Conservation (phyloP, 75 land plant species). For the Sequoia sempervirens region DNA sequence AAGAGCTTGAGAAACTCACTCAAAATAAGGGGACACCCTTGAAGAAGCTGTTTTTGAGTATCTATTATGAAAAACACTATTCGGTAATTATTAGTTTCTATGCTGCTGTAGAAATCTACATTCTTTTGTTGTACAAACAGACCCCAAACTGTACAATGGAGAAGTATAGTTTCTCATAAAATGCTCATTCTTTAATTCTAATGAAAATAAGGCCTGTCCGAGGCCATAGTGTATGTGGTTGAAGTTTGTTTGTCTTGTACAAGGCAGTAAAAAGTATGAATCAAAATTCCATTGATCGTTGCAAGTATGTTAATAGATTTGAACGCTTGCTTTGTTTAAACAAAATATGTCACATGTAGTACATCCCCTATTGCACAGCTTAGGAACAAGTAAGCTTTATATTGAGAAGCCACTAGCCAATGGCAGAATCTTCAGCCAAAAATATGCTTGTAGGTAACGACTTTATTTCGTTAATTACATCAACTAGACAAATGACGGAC, state of each 20-base stretch:
- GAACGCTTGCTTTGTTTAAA: background rate
- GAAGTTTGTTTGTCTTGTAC: slow-evolving; percentile 1
- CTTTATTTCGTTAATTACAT: background rate
- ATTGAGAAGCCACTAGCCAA: background rate
- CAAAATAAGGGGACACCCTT: background rate
- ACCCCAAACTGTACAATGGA: slow-evolving; percentile 6
- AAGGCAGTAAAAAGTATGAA: background rate
- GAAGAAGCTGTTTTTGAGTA: background rate
- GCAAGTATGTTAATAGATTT: background rate
- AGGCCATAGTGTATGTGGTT: slow-evolving; percentile 1
- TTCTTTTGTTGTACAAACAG: slow-evolving; percentile 12
- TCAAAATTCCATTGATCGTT: background rate
- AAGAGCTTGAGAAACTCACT: slow-evolving; percentile 3
- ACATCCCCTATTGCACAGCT: background rate
- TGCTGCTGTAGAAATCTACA: slow-evolving; percentile 5
- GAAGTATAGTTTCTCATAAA: slow-evolving; percentile 5
- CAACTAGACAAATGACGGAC: background rate
- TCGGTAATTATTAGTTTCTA: background rate
- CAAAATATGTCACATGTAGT: background rate
- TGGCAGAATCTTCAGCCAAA: background rate
- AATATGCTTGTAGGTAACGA: background rate
- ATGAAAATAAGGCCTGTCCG: background rate
- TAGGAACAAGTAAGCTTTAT: background rate
- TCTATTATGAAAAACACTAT: slow-evolving; percentile 1
- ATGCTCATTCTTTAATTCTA: background rate